Conservation (phyloP, 345 rosid species). For the Dimocarpus longan region DNA sequence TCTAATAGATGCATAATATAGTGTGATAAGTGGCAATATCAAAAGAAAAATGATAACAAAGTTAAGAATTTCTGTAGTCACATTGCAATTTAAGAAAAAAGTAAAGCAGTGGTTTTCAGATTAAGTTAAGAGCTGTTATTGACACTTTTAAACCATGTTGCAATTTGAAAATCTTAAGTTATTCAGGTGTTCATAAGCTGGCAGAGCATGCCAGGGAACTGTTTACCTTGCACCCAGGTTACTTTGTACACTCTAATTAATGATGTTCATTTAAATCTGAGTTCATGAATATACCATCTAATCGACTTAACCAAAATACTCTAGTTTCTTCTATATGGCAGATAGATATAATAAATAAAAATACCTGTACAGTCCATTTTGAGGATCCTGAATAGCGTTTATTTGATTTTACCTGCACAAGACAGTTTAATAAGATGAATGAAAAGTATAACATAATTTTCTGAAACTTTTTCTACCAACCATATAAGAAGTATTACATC, state of each 20-base stretch:
- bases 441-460: not conserved
- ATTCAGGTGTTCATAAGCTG: not conserved
- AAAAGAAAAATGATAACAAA: not conserved
- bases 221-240: not conserved
- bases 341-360: not conserved
- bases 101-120: not conserved
- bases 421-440: conserved; percentile 1
- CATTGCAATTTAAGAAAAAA: not conserved
- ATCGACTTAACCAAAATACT: not conserved
- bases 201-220: not conserved
- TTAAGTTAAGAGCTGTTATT: not conserved
- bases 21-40: not conserved
- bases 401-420: conserved; percentile 53
- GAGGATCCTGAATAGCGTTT: conserved; percentile 63
- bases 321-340: not conserved
- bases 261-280: not conserved
- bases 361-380: conserved; percentile 69
- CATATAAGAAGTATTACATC: conserved; percentile 33
- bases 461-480: not conserved
- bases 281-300: not conserved
- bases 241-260: not conserved
- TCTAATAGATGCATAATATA: not conserved
- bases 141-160: not conserved
- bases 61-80: not conserved
- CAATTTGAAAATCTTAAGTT: not conserved